Conservation (phyloP, 176 grass and related monocot genomes). For the Echinochloa phyllopogon region DNA sequence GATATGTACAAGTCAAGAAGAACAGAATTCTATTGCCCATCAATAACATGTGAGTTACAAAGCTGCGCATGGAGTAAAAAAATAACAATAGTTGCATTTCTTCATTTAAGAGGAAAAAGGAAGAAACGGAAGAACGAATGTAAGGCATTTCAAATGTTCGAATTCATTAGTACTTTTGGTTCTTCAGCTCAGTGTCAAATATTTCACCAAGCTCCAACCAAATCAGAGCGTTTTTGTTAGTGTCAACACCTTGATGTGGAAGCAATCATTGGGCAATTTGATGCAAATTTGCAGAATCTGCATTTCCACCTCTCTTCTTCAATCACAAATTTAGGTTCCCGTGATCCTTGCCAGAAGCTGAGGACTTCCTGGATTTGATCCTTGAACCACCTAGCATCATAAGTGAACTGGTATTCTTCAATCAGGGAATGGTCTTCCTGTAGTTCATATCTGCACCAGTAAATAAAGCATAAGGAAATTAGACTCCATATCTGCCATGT, state of each 20-base stretch:
- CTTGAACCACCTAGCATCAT: constrained; percentile 65
- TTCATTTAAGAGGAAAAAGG: background rate
- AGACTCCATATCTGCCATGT: background rate
- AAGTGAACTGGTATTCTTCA: constrained; percentile 69
- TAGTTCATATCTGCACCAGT: constrained; percentile 75
- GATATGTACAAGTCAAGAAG: constrained; percentile 4
- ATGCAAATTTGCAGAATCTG: constrained; percentile 58
- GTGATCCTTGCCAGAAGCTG: constrained; percentile 58
- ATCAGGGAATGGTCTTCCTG: constrained; percentile 75
- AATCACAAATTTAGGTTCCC: constrained; percentile 58
- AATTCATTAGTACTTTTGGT: background rate
- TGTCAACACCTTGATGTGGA: constrained; percentile 31
- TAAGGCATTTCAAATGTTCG: background rate
- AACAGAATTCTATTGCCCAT: background rate
- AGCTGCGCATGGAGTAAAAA: background rate
- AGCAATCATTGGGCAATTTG: constrained; percentile 52
- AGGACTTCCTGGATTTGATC: constrained; percentile 63
- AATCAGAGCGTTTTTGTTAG: background rate
- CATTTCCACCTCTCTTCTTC: constrained; percentile 81
- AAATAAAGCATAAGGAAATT: background rate
- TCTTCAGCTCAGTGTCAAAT: background rate
- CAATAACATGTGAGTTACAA: background rate
- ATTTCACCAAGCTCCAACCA: background rate
- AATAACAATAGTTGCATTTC: background rate
- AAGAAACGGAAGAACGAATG: background rate